These are phyloP conservation scores for Russula ochroleuca DNA, from an alignment of 768 basidiomycete species.

Conservation along the genomic window DNA sequence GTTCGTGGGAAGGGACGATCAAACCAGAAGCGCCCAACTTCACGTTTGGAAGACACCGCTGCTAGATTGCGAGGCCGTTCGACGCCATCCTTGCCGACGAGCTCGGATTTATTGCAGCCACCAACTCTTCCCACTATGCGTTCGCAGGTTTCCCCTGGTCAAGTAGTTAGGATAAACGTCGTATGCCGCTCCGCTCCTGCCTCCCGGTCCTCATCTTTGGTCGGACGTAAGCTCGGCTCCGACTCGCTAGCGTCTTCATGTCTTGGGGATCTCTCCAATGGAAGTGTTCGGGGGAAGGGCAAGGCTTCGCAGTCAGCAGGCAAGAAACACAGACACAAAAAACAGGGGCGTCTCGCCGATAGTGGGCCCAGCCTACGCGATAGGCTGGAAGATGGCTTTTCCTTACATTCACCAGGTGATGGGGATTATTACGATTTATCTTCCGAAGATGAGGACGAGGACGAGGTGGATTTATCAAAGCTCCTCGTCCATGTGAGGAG, in stretches of 20 bases:
- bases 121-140: slow-evolving; percentile 10
- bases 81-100: slow-evolving; percentile 5
- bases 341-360: slow-evolving; percentile 33
- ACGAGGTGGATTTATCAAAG: slow-evolving; percentile 60
- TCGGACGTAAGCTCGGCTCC: slow-evolving; percentile 16
- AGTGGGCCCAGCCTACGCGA: slow-evolving; percentile 34
- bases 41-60: slow-evolving; percentile 30
- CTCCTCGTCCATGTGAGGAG: slow-evolving; percentile 67
- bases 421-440: slow-evolving; percentile 28
- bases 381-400: slow-evolving; percentile 57
- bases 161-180: slow-evolving; percentile 52
- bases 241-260: slow-evolving; percentile 13
- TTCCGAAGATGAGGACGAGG: slow-evolving; percentile 45
- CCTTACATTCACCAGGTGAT: slow-evolving; percentile 31
- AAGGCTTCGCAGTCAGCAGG: slow-evolving; percentile 26
- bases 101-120: slow-evolving; percentile 21
- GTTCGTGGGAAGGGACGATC: slow-evolving; percentile 29
- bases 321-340: slow-evolving; percentile 25
- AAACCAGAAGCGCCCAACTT: slow-evolving; percentile 28
- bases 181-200: slow-evolving; percentile 67
- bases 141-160: slow-evolving; percentile 36
- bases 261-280: slow-evolving; percentile 23
- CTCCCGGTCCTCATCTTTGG: slow-evolving; percentile 53
- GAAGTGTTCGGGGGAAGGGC: slow-evolving; percentile 30
- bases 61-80: slow-evolving; percentile 15